Percentiles rank a stretch among this genome's conserved stretches.
Conservation (phyloP, 1,284 basidiomycete species). For the Coniferiporia weirii region DNA sequence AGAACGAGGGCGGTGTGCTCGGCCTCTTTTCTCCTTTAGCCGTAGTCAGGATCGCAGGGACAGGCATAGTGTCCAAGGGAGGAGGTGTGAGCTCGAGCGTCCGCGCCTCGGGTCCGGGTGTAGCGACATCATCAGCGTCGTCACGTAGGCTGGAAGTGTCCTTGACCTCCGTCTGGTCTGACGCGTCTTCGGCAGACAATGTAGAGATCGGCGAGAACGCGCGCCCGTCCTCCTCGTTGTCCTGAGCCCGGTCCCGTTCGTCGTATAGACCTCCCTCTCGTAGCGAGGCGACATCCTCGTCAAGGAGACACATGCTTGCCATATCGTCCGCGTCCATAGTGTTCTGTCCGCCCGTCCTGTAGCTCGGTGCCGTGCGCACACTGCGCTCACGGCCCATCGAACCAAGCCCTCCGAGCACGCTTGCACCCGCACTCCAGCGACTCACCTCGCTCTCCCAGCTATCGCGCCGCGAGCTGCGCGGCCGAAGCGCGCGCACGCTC, state of each 20-base stretch:
- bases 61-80: background rate
- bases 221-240: conserved; percentile 5
- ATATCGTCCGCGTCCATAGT: conserved; percentile 48
- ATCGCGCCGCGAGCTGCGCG: conserved; percentile 71
- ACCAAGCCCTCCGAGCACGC: conserved; percentile 18
- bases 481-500: conserved; percentile 73
- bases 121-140: conserved; percentile 15
- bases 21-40: background rate
- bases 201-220: conserved; percentile 12
- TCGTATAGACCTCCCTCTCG: conserved; percentile 5
- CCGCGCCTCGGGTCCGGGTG: conserved; percentile 13
- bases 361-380: conserved; percentile 23
- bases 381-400: conserved; percentile 30
- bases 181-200: conserved; percentile 4
- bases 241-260: background rate
- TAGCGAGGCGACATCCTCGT: conserved; percentile 12
- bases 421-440: conserved; percentile 72
- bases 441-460: conserved; percentile 84
- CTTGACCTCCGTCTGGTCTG: conserved; percentile 11
- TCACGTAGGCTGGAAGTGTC: conserved; percentile 8
- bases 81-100: background rate
- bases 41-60: background rate
- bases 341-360: conserved; percentile 29
- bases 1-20: background rate
- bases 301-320: conserved; percentile 23